A percentile compares a stretch with the other conserved stretches of the same genome.
Conservation (phyloP, 1,284 basidiomycete species). For the Ceratobasidium sp. region DNA sequence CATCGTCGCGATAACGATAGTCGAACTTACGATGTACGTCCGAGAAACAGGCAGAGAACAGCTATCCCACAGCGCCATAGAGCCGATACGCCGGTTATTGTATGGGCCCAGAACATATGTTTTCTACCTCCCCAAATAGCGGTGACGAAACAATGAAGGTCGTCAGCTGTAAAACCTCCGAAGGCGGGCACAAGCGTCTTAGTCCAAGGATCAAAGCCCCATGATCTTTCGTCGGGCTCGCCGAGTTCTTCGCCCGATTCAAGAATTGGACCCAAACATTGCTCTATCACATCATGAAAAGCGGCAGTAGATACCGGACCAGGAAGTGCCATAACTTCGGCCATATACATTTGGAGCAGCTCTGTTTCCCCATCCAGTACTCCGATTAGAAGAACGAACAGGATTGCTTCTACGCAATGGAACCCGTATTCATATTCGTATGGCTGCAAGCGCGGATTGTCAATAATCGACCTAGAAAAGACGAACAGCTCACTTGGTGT, state of each 20-base stretch:
- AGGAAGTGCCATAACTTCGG: not conserved
- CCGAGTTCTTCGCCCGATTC: not conserved
- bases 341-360: not conserved
- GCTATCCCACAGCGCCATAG: no score
- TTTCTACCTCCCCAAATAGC: no score
- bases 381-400: not conserved
- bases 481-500: not conserved
- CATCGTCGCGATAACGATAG: no score
- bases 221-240: not conserved
- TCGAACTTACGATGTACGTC: no score
- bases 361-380: not conserved
- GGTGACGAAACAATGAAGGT: no score
- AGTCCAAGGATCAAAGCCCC: not conserved
- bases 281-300: not conserved
- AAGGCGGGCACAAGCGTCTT: not conserved
- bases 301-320: not conserved
- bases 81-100: no score
- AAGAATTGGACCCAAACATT: not conserved
- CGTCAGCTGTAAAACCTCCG: no score
- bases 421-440: not conserved
- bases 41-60: no score
- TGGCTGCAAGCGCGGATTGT: not conserved
- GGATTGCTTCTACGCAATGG: constrained; percentile 12
- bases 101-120: no score
- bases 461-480: not conserved